Evolutionary conservation across 2,329 filamentous ascomycete genomes (phyloP), one percentile per base, ranked within the genome.

Genomic region (Diplodia sapinea): DNA sequence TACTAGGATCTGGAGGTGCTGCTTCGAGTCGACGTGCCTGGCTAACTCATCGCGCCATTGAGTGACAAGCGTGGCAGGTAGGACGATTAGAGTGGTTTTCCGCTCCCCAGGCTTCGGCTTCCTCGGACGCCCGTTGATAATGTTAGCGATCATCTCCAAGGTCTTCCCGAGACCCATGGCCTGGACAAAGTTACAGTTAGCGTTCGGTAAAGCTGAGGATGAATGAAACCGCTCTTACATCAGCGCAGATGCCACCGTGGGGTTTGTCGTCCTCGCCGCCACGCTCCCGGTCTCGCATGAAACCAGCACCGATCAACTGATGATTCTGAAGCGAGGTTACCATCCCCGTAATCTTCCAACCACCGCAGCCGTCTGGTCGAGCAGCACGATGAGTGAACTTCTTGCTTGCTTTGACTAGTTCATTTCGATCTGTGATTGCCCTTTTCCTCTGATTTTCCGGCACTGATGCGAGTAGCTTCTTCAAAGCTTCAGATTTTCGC

Each of bases 201-300:
- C 26, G 26, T 26, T 26, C 0, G 26, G 26, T 26, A 26, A 54
- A 20, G 15, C 9, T 40, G 6, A 49, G n/a, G 9, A 2, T 26
- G 17, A 12, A 9, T 3, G 15, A 66, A n/a, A 20, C n/a, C 4
- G 15, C 17, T 29, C 54, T 59, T 26, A 66, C 64, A 68, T 82
- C 79, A 0, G 79, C 79, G 51, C 82, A 72, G 40, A 82, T 74
- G 8, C 80, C 80, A 3, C 82, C 82, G 15, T 61, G 72, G 0
- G 81, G 85, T 38, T 73, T 66, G 0, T 75, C 47, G 0, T 26
- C 11, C 1, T 69, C 76, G 4, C 80, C 76, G 36, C 36, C 36
- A 38, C 11, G 36, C 72, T 89, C 87, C 3, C 84, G 79, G 3
- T 75, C 71, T 0, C 84, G 71, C 86, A 89, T 88, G 77, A 86